Evolutionary conservation across 306 rosid genomes (phyloP).

Genomic region (Casuarina glauca): DNA sequence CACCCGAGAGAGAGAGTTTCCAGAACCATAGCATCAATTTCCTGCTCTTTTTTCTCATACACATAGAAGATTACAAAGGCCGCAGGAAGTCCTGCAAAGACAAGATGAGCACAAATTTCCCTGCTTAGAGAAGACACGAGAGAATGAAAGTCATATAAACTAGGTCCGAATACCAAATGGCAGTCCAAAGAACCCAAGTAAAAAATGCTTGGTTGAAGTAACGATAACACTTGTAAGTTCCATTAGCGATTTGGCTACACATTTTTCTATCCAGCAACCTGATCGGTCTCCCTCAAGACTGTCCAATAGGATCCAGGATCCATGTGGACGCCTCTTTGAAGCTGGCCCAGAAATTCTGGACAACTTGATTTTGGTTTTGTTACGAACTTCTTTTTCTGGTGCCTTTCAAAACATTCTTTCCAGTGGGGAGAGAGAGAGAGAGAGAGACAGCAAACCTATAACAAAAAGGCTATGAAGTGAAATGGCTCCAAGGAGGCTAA

Average conservation of each 20-base stretch:
- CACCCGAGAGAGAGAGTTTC: slow-evolving; percentile 45
- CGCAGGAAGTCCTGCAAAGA: slow-evolving; percentile 59
- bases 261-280: not conserved
- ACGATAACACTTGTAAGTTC: not conserved
- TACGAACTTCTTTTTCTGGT: not conserved
- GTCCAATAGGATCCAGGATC: not conserved
- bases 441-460: slow-evolving; percentile 57
- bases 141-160: slow-evolving; percentile 3
- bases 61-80: slow-evolving; percentile 64
- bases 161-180: not conserved
- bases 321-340: not conserved
- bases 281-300: not conserved
- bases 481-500: slow-evolving; percentile 72
- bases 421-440: slow-evolving; percentile 20
- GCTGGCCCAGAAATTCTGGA: not conserved
- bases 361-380: not conserved
- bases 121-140: not conserved
- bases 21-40: slow-evolving; percentile 57
- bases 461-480: slow-evolving; percentile 61
- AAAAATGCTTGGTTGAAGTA: slow-evolving; percentile 9
- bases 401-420: not conserved
- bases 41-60: slow-evolving; percentile 81
- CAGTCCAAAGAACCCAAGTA: not conserved
- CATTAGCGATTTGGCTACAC: not conserved
- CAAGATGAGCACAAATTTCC: slow-evolving; percentile 11